These are phyloP conservation scores for Phytopythium oedochilum DNA, from an alignment of 352 stramenopile species.

Conservation along the genomic window DNA sequence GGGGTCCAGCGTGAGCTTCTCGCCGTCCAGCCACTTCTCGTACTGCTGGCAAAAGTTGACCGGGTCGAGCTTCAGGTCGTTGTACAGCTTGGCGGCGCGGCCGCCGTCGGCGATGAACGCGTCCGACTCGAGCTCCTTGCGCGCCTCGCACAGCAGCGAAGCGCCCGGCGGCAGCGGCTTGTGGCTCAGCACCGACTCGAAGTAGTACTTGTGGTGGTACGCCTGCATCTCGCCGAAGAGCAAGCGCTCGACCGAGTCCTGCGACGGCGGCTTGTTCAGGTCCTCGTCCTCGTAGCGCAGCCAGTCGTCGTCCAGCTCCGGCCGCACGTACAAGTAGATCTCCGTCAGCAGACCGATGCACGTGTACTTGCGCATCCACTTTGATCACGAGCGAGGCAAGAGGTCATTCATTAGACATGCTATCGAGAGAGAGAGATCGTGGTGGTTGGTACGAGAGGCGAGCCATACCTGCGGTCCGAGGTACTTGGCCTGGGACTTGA, in stretches of 20 bases:
- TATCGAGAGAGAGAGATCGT: no score
- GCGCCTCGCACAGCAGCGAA: slow-evolving; percentile 52
- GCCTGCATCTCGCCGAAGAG: slow-evolving; percentile 83
- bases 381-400: not conserved
- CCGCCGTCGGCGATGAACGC: slow-evolving; percentile 61
- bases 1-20: slow-evolving; percentile 37
- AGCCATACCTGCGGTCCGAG: slow-evolving; percentile 56
- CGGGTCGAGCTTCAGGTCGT: slow-evolving; percentile 61
- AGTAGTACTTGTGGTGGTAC: slow-evolving; percentile 86
- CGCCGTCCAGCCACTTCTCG: slow-evolving; percentile 78
- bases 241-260: slow-evolving; percentile 71
- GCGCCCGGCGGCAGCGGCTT: slow-evolving; percentile 40
- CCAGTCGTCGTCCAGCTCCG: slow-evolving; percentile 78
- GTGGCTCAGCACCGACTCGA: slow-evolving; percentile 44
- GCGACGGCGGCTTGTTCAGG: slow-evolving; percentile 54
- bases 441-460: no score
- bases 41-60: slow-evolving; percentile 78
- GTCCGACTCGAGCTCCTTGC: slow-evolving; percentile 53
- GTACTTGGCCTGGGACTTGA: slow-evolving; percentile 84
- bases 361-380: slow-evolving; percentile 86
- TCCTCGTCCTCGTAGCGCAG: slow-evolving; percentile 80
- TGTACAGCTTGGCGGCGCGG: slow-evolving; percentile 59
- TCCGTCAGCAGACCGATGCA: slow-evolving; percentile 74
- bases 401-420: slow-evolving; percentile 1
- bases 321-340: slow-evolving; percentile 73